These are phyloP conservation scores for Xylaria telfairii DNA, from an alignment of 495 filamentous ascomycete genomes.

Conservation along the genomic window DNA sequence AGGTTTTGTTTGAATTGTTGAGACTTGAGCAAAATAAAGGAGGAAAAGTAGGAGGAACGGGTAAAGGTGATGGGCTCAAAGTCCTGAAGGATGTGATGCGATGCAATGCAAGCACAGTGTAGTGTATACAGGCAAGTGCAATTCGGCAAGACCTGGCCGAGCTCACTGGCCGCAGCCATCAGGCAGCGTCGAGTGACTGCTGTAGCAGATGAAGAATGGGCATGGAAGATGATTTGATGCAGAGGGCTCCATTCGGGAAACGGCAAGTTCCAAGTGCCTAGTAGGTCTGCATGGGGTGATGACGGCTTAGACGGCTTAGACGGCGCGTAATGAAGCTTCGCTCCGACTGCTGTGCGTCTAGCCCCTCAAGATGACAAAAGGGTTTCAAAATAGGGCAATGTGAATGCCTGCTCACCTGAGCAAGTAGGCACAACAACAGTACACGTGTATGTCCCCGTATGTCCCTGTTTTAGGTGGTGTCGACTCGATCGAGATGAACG, in stretches of 20 bases:
- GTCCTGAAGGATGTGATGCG: background rate
- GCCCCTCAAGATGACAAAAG: constrained; percentile 15
- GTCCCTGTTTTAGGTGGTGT: too few species aligned
- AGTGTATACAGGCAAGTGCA: background rate
- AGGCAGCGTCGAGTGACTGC: background rate
- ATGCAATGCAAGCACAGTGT: background rate
- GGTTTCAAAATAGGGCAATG: constrained; percentile 8
- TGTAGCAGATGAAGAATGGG: constrained; percentile 13
- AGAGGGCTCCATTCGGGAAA: constrained; percentile 9
- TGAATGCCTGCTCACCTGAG: constrained; percentile 25
- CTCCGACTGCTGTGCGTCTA: constrained; percentile 5
- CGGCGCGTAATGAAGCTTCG: constrained; percentile 15
- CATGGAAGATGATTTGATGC: constrained; percentile 14
- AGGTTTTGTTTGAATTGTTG: background rate
- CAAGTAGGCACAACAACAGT: background rate
- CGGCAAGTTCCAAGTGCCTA: too few species aligned
- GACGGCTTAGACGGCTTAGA: constrained; percentile 20
- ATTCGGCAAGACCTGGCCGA: constrained; percentile 19
- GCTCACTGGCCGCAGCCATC: background rate
- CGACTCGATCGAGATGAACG: background rate
- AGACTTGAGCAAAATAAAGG: background rate
- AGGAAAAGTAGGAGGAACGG: background rate
- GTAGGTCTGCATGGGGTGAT: background rate
- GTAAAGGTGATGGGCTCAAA: background rate
- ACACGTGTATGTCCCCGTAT: background rate